phyloP scores from a whole-genome alignment of 768 basidiomycete genomes.

The Hygrophorus pudorinus region DNA sequence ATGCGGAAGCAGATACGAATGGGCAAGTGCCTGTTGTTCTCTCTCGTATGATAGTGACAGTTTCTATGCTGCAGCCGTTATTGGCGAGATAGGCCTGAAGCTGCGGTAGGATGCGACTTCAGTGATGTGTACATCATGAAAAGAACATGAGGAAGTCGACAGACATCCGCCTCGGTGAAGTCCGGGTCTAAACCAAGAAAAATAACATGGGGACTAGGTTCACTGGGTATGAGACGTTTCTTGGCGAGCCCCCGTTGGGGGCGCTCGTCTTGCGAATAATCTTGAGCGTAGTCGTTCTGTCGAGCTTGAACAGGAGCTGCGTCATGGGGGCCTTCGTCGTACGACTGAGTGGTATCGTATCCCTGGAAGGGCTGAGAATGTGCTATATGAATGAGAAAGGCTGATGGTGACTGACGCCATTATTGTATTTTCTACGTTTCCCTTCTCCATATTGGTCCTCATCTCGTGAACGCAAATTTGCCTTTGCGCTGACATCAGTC shows the following conservation, averaged over 20 bases:
- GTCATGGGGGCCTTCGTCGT: slow-evolving; percentile 23
- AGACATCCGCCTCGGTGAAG: slow-evolving; percentile 88
- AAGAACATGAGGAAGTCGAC: slow-evolving; percentile 32
- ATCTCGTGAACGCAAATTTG: slow-evolving; percentile 46
- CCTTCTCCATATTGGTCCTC: slow-evolving; percentile 61
- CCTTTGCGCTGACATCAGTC: slow-evolving; percentile 24
- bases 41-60: slow-evolving; percentile 93
- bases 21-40: slow-evolving; percentile 90
- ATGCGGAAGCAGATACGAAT: slow-evolving; percentile 58
- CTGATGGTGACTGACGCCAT: slow-evolving; percentile 43
- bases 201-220: slow-evolving; percentile 88
- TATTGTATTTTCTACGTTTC: slow-evolving; percentile 73
- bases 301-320: slow-evolving; percentile 17
- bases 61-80: slow-evolving; percentile 68
- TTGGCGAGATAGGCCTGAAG: slow-evolving; percentile 69
- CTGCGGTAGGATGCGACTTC: slow-evolving; percentile 39
- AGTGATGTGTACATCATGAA: slow-evolving; percentile 19
- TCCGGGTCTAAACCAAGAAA: slow-evolving; percentile 90
- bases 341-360: slow-evolving; percentile 38
- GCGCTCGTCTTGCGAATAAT: slow-evolving; percentile 42
- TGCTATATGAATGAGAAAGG: not conserved
- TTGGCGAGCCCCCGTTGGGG: slow-evolving; percentile 41
- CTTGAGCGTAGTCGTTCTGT: slow-evolving; percentile 32
- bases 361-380: slow-evolving; percentile 28
- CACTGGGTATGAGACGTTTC: slow-evolving; percentile 75